Percentiles rank a stretch among this genome's conserved stretches.
phyloP scores from a whole-genome alignment of 495 filamentous ascomycete species.

The Aspergillus olivimuriae region DNA sequence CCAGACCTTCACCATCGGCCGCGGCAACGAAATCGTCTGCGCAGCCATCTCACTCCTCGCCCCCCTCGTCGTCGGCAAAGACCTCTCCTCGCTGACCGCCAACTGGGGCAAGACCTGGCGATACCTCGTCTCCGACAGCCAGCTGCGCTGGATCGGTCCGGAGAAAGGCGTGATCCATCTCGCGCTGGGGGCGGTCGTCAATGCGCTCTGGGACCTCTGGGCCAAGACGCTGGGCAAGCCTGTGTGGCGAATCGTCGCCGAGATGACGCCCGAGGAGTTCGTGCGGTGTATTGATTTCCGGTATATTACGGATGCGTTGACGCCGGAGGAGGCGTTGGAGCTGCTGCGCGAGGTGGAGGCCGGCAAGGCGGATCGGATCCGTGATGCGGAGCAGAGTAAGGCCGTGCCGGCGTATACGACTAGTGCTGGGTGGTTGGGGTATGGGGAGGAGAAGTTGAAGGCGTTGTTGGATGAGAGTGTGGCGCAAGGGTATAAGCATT shows the following conservation, averaged over 20 bases:
- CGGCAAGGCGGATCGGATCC: conserved; percentile 60
- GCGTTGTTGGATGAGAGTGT: conserved; percentile 64
- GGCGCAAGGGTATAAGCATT: conserved; percentile 71
- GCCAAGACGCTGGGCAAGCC: conserved; percentile 80
- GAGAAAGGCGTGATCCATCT: conserved; percentile 95
- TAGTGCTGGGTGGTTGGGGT: conserved; percentile 90
- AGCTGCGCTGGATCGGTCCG: conserved; percentile 90
- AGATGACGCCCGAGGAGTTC: conserved; percentile 83
- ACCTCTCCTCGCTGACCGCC: conserved; percentile 65
- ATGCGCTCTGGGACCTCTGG: conserved; percentile 95
- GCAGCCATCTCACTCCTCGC: conserved; percentile 71
- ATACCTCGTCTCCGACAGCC: conserved; percentile 81
- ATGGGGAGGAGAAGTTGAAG: conserved; percentile 79
- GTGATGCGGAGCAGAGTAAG: conserved; percentile 59
- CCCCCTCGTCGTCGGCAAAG: conserved; percentile 62
- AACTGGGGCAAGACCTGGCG: conserved; percentile 91
- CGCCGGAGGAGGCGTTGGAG: conserved; percentile 73
- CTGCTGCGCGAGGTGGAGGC: conserved; percentile 56
- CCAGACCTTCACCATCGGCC: conserved; percentile 92
- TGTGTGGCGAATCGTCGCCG: conserved; percentile 83
- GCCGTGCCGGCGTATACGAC: conserved; percentile 92
- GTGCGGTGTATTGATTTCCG: conserved; percentile 87
- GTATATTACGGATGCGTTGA: conserved; percentile 91
- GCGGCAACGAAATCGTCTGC: conserved; percentile 92
- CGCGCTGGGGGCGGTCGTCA: conserved; percentile 83